phyloP scores from a whole-genome alignment of 73 alveolate genomes.

The Blepharisma japonicum region DNA sequence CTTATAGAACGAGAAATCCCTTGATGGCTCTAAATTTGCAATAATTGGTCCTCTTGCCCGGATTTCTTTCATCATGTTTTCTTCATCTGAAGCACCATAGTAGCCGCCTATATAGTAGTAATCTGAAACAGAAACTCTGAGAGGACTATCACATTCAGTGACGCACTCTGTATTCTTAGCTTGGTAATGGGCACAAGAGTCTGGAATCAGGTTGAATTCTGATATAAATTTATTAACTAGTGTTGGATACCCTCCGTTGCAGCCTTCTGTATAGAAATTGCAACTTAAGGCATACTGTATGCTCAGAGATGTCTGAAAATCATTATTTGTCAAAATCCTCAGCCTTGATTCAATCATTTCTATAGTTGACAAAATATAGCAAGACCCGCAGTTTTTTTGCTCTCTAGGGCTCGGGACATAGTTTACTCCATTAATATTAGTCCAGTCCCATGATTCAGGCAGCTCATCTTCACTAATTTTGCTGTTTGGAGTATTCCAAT shows the following conservation, averaged over 20 bases:
- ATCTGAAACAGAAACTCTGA: conserved; percentile 27
- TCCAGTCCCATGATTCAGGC: conserved; percentile 64
- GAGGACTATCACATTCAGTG: conserved; percentile 8
- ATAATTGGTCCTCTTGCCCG: conserved; percentile 84
- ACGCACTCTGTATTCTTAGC: conserved; percentile 31
- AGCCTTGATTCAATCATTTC: conserved; percentile 55
- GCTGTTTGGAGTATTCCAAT: conserved; percentile 26
- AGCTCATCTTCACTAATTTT: conserved; percentile 41
- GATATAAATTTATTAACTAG: conserved; percentile 65
- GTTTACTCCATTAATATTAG: conserved; percentile 57
- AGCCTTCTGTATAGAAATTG: conserved; percentile 82
- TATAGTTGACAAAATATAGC: conserved; percentile 54
- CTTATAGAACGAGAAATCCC: conserved; percentile 46
- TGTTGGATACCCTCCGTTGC: conserved; percentile 84
- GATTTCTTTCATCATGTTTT: conserved; percentile 75
- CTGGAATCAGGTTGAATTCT: conserved; percentile 59
- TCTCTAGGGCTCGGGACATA: conserved; percentile 45
- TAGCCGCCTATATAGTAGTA: conserved; percentile 59
- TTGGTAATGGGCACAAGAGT: conserved; percentile 47
- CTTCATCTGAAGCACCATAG: conserved; percentile 71
- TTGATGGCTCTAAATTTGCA: conserved; percentile 56
- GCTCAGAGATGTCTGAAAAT: conserved; percentile 36
- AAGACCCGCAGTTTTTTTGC: conserved; percentile 75
- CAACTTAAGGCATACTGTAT: conserved; percentile 42
- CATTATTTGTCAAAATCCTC: conserved; percentile 51